Percentiles rank a stretch among this genome's conserved stretches.
Conservation (phyloP, 345 rosid genomes). For the Leavenworthia alabamica region DNA sequence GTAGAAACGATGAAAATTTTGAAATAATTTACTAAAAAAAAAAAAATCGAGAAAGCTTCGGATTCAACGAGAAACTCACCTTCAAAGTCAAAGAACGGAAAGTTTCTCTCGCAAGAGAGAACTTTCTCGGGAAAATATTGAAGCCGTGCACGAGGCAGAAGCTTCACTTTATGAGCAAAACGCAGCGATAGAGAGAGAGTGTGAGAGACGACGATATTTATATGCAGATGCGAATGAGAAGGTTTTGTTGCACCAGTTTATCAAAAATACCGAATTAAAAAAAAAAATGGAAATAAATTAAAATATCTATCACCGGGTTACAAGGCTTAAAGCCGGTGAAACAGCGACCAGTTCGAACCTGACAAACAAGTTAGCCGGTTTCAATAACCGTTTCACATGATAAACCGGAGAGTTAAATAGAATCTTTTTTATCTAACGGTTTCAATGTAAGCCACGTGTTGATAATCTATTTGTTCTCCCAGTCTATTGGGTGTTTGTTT, state of each 20-base stretch:
- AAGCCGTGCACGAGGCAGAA: slow-evolving; percentile 21
- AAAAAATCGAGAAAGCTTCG: too few relatives aligned
- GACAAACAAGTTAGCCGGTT: slow-evolving; percentile 20
- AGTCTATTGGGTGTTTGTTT: slow-evolving; percentile 24
- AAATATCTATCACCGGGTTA: slow-evolving; percentile 10
- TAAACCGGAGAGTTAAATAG: slow-evolving; percentile 4
- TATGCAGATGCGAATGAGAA: background rate
- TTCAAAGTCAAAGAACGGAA: background rate
- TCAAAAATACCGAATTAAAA: slow-evolving; percentile 6
- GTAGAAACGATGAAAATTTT: slow-evolving; percentile 8
- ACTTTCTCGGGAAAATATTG: slow-evolving; percentile 25
- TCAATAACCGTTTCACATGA: too few relatives aligned
- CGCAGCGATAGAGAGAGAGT: slow-evolving; percentile 13
- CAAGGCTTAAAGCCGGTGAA: slow-evolving; percentile 16
- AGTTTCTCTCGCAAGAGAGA: too few relatives aligned
- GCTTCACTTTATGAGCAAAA: too few relatives aligned
- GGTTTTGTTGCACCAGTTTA: slow-evolving; percentile 23
- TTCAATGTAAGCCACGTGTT: background rate
- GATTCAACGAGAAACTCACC: too few relatives aligned
- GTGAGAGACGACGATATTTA: slow-evolving; percentile 11
- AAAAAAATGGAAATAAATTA: too few relatives aligned
- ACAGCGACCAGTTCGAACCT: background rate
- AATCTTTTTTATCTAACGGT: slow-evolving; percentile 20
- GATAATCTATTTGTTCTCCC: slow-evolving; percentile 1
- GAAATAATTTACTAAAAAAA: background rate